Percentiles rank a stretch among this genome's conserved stretches.
These are phyloP conservation scores for Claviceps lovelessii DNA, from an alignment of 2,329 filamentous ascomycete species.

Conservation along the genomic window DNA sequence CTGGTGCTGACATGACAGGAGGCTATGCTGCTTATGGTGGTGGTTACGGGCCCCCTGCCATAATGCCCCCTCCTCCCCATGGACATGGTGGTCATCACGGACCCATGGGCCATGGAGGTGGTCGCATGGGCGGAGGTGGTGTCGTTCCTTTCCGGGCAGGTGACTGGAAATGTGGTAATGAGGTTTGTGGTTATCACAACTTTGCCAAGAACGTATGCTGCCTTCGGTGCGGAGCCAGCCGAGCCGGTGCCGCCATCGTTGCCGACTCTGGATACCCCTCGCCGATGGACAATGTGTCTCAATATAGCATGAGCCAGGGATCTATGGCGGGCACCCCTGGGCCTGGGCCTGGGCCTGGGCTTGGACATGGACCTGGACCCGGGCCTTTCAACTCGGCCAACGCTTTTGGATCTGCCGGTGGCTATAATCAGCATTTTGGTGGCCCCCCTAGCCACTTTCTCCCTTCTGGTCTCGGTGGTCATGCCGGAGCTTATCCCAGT, in stretches of 20 bases:
- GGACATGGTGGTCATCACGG: conserved; percentile 57
- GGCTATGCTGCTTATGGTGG: conserved; percentile 53
- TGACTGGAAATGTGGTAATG: conserved; percentile 97
- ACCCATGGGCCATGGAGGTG: conserved; percentile 41
- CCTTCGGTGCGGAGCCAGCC: conserved; percentile 86
- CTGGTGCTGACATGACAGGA: conserved; percentile 46
- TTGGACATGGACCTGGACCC: conserved; percentile 47
- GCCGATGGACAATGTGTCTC: conserved; percentile 72
- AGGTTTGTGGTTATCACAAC: conserved; percentile 96
- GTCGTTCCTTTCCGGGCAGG: conserved; percentile 94
- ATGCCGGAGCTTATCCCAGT: conserved; percentile 58
- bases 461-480: conserved; percentile 64
- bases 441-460: conserved; percentile 82
- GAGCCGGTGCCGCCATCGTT: conserved; percentile 84
- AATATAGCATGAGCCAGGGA: conserved; percentile 71
- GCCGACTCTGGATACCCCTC: conserved; percentile 86
- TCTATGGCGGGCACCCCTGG: conserved; percentile 78
- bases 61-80: conserved; percentile 68
- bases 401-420: conserved; percentile 50
- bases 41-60: conserved; percentile 54
- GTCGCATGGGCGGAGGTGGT: conserved; percentile 67
- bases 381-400: conserved; percentile 59
- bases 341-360: conserved; percentile 48
- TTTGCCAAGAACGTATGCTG: conserved; percentile 99
- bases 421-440: conserved; percentile 68